Conservation (phyloP, 2,329 filamentous ascomycete species). For the Camillea tinctor region DNA sequence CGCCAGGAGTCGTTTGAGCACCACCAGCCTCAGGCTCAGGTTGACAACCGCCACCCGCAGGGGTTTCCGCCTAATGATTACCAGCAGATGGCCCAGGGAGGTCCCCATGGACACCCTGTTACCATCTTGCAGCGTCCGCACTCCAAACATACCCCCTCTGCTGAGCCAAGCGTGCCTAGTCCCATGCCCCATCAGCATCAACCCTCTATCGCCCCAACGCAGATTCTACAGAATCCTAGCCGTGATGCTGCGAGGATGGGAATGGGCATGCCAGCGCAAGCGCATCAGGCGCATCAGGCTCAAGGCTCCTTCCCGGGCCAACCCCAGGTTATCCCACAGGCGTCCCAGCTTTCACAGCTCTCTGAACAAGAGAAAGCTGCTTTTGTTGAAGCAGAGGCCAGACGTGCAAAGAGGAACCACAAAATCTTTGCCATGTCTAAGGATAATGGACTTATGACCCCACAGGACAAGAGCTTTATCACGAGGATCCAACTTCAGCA, state of each 20-base stretch:
- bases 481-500: constrained; percentile 97
- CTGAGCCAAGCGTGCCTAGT: constrained; percentile 32
- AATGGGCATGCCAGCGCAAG: constrained; percentile 29
- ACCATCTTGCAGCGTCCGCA: constrained; percentile 57
- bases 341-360: constrained; percentile 72
- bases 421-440: constrained; percentile 93
- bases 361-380: constrained; percentile 81
- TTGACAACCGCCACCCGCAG: constrained; percentile 25
- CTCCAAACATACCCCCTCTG: constrained; percentile 39
- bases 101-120: constrained; percentile 48
- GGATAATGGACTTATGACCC: constrained; percentile 97
- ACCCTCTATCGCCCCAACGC: constrained; percentile 55
- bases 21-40: constrained; percentile 30
- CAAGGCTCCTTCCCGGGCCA: constrained; percentile 61
- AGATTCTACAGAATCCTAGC: constrained; percentile 79
- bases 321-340: constrained; percentile 54
- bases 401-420: constrained; percentile 94
- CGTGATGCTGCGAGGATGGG: constrained; percentile 48
- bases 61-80: constrained; percentile 25
- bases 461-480: constrained; percentile 99
- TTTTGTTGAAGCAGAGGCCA: constrained; percentile 87
- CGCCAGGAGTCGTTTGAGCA: constrained; percentile 29
- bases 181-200: constrained; percentile 36
- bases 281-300: constrained; percentile 39
- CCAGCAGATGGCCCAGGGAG: constrained; percentile 30